A percentile compares a stretch with the other conserved stretches of the same genome.
Evolutionary conservation across 2,329 filamentous ascomycete species (phyloP).

Genomic region (Botrytis galanthina): DNA sequence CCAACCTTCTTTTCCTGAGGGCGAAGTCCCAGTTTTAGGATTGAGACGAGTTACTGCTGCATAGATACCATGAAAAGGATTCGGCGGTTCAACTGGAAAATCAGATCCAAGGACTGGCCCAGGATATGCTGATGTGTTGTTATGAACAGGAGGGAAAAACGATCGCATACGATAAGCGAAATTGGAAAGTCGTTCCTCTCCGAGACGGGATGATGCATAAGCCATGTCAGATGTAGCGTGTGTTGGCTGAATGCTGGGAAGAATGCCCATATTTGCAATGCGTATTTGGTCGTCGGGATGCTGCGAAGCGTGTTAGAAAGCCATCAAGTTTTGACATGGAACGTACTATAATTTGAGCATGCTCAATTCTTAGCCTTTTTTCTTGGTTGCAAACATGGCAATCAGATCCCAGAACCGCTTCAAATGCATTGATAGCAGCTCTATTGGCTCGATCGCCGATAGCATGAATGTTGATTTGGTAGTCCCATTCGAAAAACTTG

Average conservation of each 20-base stretch:
- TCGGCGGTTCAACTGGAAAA: conserved; percentile 68
- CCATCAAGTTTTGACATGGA: neutral
- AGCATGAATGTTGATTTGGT: conserved; percentile 70
- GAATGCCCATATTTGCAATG: conserved; percentile 57
- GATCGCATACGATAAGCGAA: conserved; percentile 67
- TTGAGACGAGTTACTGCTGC: conserved; percentile 62
- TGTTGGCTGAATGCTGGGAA: conserved; percentile 66
- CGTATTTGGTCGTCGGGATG: conserved; percentile 62
- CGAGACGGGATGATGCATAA: conserved; percentile 62
- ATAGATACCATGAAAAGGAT: conserved; percentile 67
- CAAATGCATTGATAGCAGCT: conserved; percentile 61
- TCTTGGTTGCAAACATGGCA: conserved; percentile 56
- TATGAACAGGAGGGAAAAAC: conserved; percentile 46
- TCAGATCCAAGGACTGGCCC: conserved; percentile 63
- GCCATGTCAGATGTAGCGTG: conserved; percentile 71
- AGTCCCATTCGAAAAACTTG: conserved; percentile 56
- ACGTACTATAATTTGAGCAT: conserved; percentile 61
- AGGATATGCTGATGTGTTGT: conserved; percentile 22
- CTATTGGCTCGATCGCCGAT: conserved; percentile 70
- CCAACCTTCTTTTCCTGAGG: conserved; percentile 54
- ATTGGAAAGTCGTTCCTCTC: conserved; percentile 49
- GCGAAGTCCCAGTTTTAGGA: conserved; percentile 54
- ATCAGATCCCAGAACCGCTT: conserved; percentile 51
- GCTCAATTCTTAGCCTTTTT: conserved; percentile 65
- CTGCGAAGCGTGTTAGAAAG: conserved; percentile 20